A percentile compares a stretch with the other conserved stretches of the same genome.
Conservation (phyloP, 1,284 basidiomycete species). For the Pterulicium gracile region DNA sequence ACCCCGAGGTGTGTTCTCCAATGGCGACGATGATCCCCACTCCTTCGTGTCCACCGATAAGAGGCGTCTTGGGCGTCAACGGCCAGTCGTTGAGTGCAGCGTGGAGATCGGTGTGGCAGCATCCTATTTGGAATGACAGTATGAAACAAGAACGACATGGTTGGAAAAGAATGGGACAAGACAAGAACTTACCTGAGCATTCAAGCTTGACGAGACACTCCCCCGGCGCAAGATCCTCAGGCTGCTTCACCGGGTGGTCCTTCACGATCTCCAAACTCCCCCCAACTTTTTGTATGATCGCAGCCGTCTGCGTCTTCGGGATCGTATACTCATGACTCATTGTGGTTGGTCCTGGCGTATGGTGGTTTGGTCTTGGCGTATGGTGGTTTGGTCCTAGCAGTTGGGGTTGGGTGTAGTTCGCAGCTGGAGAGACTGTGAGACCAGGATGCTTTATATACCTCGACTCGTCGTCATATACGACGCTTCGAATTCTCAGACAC, state of each 20-base stretch:
- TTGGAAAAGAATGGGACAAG: constrained; percentile 8
- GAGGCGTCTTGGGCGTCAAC: constrained; percentile 70
- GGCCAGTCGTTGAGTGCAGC: constrained; percentile 22
- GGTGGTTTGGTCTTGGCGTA: too few relatives aligned
- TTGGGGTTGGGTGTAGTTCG: too few relatives aligned
- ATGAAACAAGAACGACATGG: too few relatives aligned
- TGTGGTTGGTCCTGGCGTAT: too few relatives aligned
- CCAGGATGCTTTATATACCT: too few relatives aligned
- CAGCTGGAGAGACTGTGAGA: too few relatives aligned
- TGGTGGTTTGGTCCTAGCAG: too few relatives aligned
- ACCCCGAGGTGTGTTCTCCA: constrained; percentile 49
- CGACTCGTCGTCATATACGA: too few relatives aligned
- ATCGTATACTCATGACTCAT: neutral
- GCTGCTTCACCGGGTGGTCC: constrained; percentile 51
- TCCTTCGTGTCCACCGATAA: constrained; percentile 84
- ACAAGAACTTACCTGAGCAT: constrained; percentile 48
- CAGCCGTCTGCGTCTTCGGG: neutral
- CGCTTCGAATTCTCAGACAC: too few relatives aligned
- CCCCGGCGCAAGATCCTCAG: constrained; percentile 60
- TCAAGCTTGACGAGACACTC: constrained; percentile 77
- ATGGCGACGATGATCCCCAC: constrained; percentile 73
- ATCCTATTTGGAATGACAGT: too few relatives aligned
- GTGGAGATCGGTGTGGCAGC: neutral
- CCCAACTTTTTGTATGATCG: neutral
- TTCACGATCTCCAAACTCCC: constrained; percentile 6